A percentile compares a stretch with the other conserved stretches of the same genome.
Conservation (phyloP, 116 monocot genomes). For the Papilionanthe hybrid region DNA sequence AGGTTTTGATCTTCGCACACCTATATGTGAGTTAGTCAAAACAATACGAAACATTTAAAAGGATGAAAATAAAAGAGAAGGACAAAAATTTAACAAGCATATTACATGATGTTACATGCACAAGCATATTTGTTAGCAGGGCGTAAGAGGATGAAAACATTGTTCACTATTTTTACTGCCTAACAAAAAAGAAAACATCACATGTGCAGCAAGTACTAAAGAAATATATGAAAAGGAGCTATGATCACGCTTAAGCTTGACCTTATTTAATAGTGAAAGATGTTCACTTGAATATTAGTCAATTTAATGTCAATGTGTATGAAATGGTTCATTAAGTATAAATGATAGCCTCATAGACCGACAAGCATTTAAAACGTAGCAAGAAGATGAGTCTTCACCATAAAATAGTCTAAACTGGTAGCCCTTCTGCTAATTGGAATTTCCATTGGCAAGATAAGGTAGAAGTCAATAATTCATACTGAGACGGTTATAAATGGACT, state of each 20-base stretch:
- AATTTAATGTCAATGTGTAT: neutral
- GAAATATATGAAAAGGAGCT: neutral
- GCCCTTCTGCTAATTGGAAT: too few species aligned
- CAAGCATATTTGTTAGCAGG: neutral
- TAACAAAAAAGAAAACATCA: neutral
- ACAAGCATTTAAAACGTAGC: neutral
- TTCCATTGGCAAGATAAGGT: neutral
- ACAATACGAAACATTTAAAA: neutral
- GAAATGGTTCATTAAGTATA: neutral
- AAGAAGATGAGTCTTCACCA: neutral
- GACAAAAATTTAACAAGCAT: slow-evolving; percentile 6
- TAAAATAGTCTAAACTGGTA: too few species aligned
- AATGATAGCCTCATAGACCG: neutral
- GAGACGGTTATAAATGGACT: neutral
- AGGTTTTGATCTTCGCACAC: slow-evolving; percentile 35
- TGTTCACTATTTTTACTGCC: neutral
- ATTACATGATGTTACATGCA: neutral
- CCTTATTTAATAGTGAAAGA: neutral
- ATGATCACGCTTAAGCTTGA: neutral
- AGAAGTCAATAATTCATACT: neutral
- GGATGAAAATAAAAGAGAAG: neutral
- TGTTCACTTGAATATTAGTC: neutral
- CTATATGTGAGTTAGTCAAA: slow-evolving; percentile 17
- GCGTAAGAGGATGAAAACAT: neutral
- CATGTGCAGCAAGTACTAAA: neutral